A percentile compares a stretch with the other conserved stretches of the same genome.
Conservation (phyloP, 2,329 filamentous ascomycete genomes). For the Phaeosphaeria sp. region DNA sequence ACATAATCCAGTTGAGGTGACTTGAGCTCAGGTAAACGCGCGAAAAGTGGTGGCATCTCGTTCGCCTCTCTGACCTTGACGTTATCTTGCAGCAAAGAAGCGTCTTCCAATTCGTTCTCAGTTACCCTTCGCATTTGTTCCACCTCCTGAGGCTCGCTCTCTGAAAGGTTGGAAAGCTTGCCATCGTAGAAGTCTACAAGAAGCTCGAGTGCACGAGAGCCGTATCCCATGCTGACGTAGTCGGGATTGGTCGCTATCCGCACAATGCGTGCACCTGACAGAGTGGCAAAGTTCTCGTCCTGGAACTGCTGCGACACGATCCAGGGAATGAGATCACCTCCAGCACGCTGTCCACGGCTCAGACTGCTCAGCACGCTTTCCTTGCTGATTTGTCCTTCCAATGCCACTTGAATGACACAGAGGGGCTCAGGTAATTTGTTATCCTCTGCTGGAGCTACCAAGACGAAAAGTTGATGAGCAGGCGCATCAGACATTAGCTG, state of each 20-base stretch:
- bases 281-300: constrained; percentile 91
- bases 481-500: constrained; percentile 98
- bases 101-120: constrained; percentile 78
- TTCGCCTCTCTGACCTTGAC: constrained; percentile 89
- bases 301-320: constrained; percentile 97
- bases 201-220: constrained; percentile 84
- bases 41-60: constrained; percentile 91
- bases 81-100: constrained; percentile 81
- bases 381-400: constrained; percentile 93
- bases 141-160: constrained; percentile 64
- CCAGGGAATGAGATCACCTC: constrained; percentile 96
- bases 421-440: constrained; percentile 88
- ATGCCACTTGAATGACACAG: constrained; percentile 90
- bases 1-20: constrained; percentile 87
- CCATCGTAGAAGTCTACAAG: constrained; percentile 93
- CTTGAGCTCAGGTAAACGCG: constrained; percentile 82
- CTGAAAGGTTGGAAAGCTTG: constrained; percentile 84
- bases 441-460: constrained; percentile 83
- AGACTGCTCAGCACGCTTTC: constrained; percentile 91
- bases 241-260: constrained; percentile 97
- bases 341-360: constrained; percentile 84
- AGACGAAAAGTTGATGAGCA: constrained; percentile 93
- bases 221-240: constrained; percentile 91
- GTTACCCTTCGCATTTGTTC: constrained; percentile 77
- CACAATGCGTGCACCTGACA: constrained; percentile 91